Percentiles rank a stretch among this genome's conserved stretches.
Conservation (phyloP, 1,284 basidiomycete species). For the Pyrrhoderma lamaoense region DNA sequence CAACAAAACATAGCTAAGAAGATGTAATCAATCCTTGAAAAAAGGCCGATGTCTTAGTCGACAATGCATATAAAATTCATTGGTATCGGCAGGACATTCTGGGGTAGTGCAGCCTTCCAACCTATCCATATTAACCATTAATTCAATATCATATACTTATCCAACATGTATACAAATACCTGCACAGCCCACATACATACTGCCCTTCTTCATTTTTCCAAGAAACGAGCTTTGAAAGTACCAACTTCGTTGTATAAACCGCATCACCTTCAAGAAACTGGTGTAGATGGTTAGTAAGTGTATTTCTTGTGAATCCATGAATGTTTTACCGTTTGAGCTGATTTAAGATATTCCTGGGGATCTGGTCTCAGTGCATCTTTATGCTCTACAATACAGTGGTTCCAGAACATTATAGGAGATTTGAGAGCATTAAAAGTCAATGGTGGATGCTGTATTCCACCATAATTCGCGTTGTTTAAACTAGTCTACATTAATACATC, state of each 20-base stretch:
- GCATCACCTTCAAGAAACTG: no score
- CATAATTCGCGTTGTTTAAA: neutral
- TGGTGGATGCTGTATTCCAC: neutral
- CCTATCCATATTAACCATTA: neutral
- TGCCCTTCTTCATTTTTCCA: constrained; percentile 1
- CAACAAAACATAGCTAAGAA: no score
- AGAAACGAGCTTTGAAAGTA: constrained; percentile 5
- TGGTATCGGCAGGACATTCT: no score
- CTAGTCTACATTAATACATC: neutral
- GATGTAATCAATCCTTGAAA: no score
- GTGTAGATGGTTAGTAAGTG: no score
- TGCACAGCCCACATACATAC: constrained; percentile 9
- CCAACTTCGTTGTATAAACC: no score
- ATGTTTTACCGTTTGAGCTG: no score
- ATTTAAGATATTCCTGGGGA: constrained; percentile 5
- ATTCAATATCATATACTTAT: neutral
- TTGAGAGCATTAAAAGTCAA: constrained; percentile 5
- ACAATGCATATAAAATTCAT: no score
- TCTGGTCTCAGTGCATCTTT: constrained; percentile 6
- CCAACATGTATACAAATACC: neutral
- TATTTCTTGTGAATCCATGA: no score
- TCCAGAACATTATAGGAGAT: constrained; percentile 7
- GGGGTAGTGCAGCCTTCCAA: no score
- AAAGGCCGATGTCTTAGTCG: no score
- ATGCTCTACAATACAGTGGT: constrained; percentile 10